Base-by-base conservation (phyloP, 495 filamentous ascomycete species). In the Hypoxylon perforatum region DNA sequence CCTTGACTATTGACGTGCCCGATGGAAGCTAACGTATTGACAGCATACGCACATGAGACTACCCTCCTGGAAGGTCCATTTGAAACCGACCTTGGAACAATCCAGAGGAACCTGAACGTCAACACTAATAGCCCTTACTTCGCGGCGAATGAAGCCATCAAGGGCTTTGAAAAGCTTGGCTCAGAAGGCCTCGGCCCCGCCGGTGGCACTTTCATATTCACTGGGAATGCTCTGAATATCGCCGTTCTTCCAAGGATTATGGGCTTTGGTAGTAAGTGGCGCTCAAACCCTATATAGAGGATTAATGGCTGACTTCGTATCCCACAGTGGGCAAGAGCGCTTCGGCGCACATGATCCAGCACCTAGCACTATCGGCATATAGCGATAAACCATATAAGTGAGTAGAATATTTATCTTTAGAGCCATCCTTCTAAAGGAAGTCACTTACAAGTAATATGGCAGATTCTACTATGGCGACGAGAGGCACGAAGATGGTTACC, bases 381-480 rank as follows among this genome's bases (percentile, higher is more conserved):
- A 33, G 50, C 7, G 72, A 53, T 11, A 66, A 72, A n/a, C 78
- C 78, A 19, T 76, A 67, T 50, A 75, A 76, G 76, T 78, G 36
- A 73, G 77, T 71, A 2, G 28, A 17, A 17, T 17, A 0, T 48
- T 33, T 7, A 52, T 39, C 4, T 35, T 15, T n/a, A n/a, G n/a
- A n/a, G n/a, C n/a, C n/a, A n/a, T n/a, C n/a, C n/a, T n/a, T n/a
- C n/a, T n/a, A n/a, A n/a, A n/a, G 5, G 11, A 61, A 21, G 44
- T 50, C 14, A 33, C 47, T 8, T 21, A 7, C 17, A 17, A 17
- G 59, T 42, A 58, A 39, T 22, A 18, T 63, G n/a, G n/a, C n/a
- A 81, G 79, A 39, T 82, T 80, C 58, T 78, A 76, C 36, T 82
- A 78, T 42, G 67, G 63, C n/a, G 78, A 80, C 61, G 76, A 82